Evolutionary conservation across 2,329 filamentous ascomycete species (phyloP), one percentile per base, ranked within the genome.

Genomic region (Aspergillus novoparasiticus): DNA sequence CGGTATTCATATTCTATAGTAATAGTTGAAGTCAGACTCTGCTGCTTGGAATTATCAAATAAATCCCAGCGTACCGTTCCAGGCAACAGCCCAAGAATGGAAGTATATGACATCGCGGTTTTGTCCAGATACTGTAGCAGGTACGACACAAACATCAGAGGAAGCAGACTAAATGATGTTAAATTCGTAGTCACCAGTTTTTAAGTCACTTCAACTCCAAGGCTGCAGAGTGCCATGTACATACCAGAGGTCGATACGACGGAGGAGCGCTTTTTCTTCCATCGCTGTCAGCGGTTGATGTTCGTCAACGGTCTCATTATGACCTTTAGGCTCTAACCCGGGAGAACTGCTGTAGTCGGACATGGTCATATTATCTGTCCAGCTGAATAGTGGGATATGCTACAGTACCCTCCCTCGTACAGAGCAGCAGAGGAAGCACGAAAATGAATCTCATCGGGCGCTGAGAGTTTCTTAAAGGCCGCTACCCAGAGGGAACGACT

Each of bases 121-220:
- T 79, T 78, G 58, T 79, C 77, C 32, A 78, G 64, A 50, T 75
- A 77, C 36, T 76, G 75, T 58, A 75, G 66, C 65, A 73, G 67
- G 48, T 72, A 74, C 6, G 70, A 69, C 16, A 74, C 60, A 6
- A 70, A 61, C 69, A 74, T 71, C 53, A 74, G 62, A 1, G 71
- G 72, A 19, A 73, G 65, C 12, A 54, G 51, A 54, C 51, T 54
- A 12, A 4, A 19, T 30, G 16, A 5, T 50, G 16, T 50, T n/a
- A 30, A 12, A 4, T 19, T 1, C 9, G 11, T 8, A 1, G 10
- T 16, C 3, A 9, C n/a, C 16, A 8, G 10, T 36, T 14, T 9
- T 19, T 12, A 10, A 19, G 30, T 28, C 51, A 32, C 3, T 34
- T 30, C 11, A n/a, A 0, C 6, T 32, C 16, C 10, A 9, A 10